phyloP scores from a whole-genome alignment of 208 protist genomes.

The Crithidia sp. region DNA sequence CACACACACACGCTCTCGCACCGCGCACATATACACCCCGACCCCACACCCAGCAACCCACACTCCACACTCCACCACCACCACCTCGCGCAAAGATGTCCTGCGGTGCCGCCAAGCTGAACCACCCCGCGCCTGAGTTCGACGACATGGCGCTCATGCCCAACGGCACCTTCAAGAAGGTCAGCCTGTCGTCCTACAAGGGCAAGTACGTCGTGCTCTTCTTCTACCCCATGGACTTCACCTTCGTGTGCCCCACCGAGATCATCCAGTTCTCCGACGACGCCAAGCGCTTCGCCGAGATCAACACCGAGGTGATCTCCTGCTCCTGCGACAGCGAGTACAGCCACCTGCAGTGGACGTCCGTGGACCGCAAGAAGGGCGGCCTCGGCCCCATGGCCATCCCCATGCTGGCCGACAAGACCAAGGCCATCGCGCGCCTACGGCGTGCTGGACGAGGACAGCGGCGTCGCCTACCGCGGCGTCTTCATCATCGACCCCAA shows the following conservation, averaged over 20 bases:
- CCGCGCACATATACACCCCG: too few species aligned
- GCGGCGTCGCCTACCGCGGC: slow-evolving; percentile 91
- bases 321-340: slow-evolving; percentile 95
- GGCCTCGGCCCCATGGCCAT: slow-evolving; percentile 96
- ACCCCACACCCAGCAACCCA: not conserved
- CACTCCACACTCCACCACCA: not conserved
- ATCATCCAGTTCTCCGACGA: slow-evolving; percentile 96
- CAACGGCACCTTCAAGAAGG: slow-evolving; percentile 94
- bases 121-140: slow-evolving; percentile 92
- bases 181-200: slow-evolving; percentile 91
- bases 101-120: slow-evolving; percentile 42
- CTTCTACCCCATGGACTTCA: slow-evolving; percentile 98
- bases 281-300: slow-evolving; percentile 88
- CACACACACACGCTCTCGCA: too few species aligned
- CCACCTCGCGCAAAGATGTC: not conserved
- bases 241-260: slow-evolving; percentile 98
- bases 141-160: slow-evolving; percentile 91
- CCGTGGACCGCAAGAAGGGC: slow-evolving; percentile 95
- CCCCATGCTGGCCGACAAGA: slow-evolving; percentile 96
- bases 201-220: slow-evolving; percentile 96
- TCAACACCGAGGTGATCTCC: slow-evolving; percentile 92
- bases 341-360: slow-evolving; percentile 96
- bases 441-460: slow-evolving; percentile 92
- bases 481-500: slow-evolving; percentile 97
- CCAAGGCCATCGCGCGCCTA: slow-evolving; percentile 93